Conservation (phyloP, 495 filamentous ascomycete genomes). For the Sphaerosporella brunnea region DNA sequence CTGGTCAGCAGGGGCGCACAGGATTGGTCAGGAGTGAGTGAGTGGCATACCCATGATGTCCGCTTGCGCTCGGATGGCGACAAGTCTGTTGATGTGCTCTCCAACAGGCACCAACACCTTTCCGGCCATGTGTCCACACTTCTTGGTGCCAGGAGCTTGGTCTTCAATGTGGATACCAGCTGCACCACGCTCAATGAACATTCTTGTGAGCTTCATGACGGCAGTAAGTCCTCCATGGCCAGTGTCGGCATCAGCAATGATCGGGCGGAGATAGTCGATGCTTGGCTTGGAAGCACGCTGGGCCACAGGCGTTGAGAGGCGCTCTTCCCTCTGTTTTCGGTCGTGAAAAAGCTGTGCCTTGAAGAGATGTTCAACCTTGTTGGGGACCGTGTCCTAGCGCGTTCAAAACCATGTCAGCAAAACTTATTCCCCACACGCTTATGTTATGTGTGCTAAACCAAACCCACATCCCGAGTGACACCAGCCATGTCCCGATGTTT, state of each 20-base stretch:
- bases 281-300: conserved; percentile 60
- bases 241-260: conserved; percentile 93
- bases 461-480: no score
- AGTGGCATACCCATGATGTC: conserved; percentile 73
- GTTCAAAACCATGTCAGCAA: not conserved
- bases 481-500: no score
- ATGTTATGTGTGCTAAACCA: no score
- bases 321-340: conserved; percentile 93
- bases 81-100: conserved; percentile 95
- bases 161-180: conserved; percentile 98
- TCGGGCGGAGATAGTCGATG: conserved; percentile 84
- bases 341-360: conserved; percentile 98
- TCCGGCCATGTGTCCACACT: conserved; percentile 98
- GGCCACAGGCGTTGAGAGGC: conserved; percentile 56
- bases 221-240: conserved; percentile 94
- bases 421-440: no score
- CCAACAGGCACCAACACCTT: conserved; percentile 94
- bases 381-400: conserved; percentile 77
- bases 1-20: not conserved
- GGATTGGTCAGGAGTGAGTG: not conserved
- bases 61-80: conserved; percentile 91
- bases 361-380: conserved; percentile 94
- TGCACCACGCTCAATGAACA: conserved; percentile 92
- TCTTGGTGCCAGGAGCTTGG: conserved; percentile 96
- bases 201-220: conserved; percentile 96